Base-by-base conservation (phyloP, 345 rosid species). In the Clarkia xantiana region DNA sequence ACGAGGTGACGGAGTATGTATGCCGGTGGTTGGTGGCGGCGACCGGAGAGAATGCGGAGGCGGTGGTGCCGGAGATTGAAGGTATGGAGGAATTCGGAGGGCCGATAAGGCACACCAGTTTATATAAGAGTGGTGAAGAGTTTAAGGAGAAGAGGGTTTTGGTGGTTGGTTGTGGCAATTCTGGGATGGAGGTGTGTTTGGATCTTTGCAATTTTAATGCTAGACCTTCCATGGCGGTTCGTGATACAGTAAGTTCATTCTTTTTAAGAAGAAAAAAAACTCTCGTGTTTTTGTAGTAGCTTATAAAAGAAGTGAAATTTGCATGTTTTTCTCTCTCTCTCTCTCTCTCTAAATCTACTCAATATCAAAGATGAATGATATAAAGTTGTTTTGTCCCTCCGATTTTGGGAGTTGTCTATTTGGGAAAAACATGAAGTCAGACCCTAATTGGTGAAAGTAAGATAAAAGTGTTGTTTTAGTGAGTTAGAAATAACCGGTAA, bases 121-220 rank as follows among this genome's bases (percentile, higher is more conserved):
- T 11, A 19, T 86, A 83, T 19, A 79, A 66, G 58, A 78, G 73
- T 55, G 98, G 94, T 0, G 78, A 75, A 36, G 73, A 73, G 49
- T 81, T 86, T 23, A 42, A 75, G 48, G 86, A 78, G 9, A 71
- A 81, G 69, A 81, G 19, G 15, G 94, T 86, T 60, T 62, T 91
- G 62, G 98, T 86, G 11, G 96, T 91, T 16, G 96, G 98, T 1
- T 91, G 96, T 70, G 96, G 98, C 23, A 86, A 91, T 66, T 91
- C 96, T 8, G 96, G 98, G 22, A 86, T 91, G 98, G 93, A 91
- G 77, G 93, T 86, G 42, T 81, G 98, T 66, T 75, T 86, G 81
- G 98, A 91, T 73, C 94, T 91, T 20, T 81, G 86, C 77, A 71
- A 79, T 48, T 70, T 79, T 44, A 69, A 66, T 70, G 94, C 94